A percentile compares a stretch with the other conserved stretches of the same genome.
Evolutionary conservation across 1,139 yeast genomes (phyloP).

Genomic region (Debaryomyces coudertii): DNA sequence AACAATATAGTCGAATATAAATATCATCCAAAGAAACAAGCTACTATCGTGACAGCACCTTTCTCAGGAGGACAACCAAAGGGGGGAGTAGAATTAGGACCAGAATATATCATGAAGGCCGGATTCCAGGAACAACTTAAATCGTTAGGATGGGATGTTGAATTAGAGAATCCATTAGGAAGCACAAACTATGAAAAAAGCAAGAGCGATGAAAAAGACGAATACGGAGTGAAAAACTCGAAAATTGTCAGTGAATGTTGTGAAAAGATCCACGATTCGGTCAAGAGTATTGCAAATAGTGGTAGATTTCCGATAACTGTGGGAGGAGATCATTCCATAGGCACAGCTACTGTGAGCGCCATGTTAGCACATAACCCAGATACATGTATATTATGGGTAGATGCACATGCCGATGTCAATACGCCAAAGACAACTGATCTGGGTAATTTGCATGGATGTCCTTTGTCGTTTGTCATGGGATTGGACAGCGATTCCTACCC

Average conservation of each 20-base stretch:
- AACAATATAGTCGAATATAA: constrained; percentile 41
- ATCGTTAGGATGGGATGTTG: constrained; percentile 72
- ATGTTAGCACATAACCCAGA: constrained; percentile 79
- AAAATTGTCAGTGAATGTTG: constrained; percentile 76
- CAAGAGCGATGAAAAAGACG: constrained; percentile 49
- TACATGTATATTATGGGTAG: constrained; percentile 92
- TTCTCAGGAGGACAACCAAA: constrained; percentile 97
- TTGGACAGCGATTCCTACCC: constrained; percentile 66
- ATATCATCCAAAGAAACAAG: constrained; percentile 55
- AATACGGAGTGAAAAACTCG: constrained; percentile 70
- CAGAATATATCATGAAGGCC: constrained; percentile 72
- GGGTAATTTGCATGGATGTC: constrained; percentile 97
- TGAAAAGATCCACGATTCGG: constrained; percentile 63
- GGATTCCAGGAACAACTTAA: constrained; percentile 69
- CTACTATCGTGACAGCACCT: constrained; percentile 78
- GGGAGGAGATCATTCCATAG: constrained; percentile 98
- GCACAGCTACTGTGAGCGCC: constrained; percentile 90
- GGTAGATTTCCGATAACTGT: constrained; percentile 76
- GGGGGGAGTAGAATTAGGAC: constrained; percentile 92
- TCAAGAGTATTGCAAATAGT: constrained; percentile 49
- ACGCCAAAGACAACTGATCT: constrained; percentile 84
- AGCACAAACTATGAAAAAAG: constrained; percentile 46
- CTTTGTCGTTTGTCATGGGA: constrained; percentile 88
- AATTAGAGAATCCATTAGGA: constrained; percentile 59
- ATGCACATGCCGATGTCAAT: constrained; percentile 97